Evolutionary conservation across 352 stramenopile genomes (phyloP).

Genomic region (Pythium monospermum): DNA sequence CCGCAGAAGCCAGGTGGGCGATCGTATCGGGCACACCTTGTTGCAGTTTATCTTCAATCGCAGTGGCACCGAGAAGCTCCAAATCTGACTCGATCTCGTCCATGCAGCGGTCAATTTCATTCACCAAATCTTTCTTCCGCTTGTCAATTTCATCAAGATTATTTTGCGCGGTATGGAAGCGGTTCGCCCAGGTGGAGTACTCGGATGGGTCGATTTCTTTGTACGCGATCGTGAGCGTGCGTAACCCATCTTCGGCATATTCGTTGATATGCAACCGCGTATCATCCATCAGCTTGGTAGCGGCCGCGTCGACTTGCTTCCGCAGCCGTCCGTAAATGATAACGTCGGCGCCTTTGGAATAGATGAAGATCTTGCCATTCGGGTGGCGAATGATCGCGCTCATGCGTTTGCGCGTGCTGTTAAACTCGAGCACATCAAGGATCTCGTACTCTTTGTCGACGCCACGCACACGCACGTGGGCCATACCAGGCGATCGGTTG

Average conservation of each 20-base stretch:
- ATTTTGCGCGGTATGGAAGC: constrained; percentile 68
- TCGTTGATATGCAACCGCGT: constrained; percentile 61
- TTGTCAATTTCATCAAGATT: constrained; percentile 74
- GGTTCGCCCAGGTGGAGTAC: constrained; percentile 48
- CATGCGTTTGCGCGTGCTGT: constrained; percentile 92
- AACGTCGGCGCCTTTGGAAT: constrained; percentile 70
- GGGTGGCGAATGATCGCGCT: constrained; percentile 82
- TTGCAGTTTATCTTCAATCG: constrained; percentile 94
- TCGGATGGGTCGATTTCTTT: constrained; percentile 46
- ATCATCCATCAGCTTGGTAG: constrained; percentile 9
- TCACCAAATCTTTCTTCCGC: constrained; percentile 67
- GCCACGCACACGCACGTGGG: constrained; percentile 43
- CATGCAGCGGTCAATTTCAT: constrained; percentile 75
- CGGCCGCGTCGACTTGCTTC: constrained; percentile 22
- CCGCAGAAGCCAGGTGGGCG: constrained; percentile 69
- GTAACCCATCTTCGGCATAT: constrained; percentile 84
- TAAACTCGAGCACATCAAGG: constrained; percentile 89
- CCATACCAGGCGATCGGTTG: constrained; percentile 53
- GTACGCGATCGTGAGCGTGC: constrained; percentile 82
- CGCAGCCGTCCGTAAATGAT: constrained; percentile 53
- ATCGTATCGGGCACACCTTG: constrained; percentile 88
- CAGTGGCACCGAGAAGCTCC: constrained; percentile 84
- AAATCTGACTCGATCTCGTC: constrained; percentile 81
- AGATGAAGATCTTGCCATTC: constrained; percentile 54
- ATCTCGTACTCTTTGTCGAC: constrained; percentile 57